phyloP scores from a whole-genome alignment of 2,329 filamentous ascomycete species.

The Botryotinia calthae region DNA sequence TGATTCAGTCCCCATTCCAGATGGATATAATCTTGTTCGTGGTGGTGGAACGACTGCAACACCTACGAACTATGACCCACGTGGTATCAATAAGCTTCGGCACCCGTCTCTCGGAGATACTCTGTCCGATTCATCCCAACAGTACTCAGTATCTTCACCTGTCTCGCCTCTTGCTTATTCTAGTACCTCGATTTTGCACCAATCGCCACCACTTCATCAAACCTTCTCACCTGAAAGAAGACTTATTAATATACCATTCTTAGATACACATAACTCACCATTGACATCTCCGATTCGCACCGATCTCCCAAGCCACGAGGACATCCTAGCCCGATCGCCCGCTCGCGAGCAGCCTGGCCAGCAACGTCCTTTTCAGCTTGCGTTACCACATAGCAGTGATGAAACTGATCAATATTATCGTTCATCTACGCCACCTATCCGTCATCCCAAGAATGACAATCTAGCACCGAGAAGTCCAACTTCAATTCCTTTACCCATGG shows the following conservation, averaged over 20 bases:
- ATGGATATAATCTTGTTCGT: conserved; percentile 35
- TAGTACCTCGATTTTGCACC: neutral
- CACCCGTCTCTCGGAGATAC: conserved; percentile 18
- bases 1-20: conserved; percentile 37
- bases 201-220: neutral
- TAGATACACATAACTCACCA: neutral
- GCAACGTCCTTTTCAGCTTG: conserved; percentile 37
- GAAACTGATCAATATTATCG: conserved; percentile 10
- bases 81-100: conserved; percentile 22
- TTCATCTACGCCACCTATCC: conserved; percentile 29
- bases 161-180: neutral
- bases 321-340: conserved; percentile 36
- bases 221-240: neutral
- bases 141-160: conserved; percentile 17
- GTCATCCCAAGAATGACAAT: conserved; percentile 13
- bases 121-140: conserved; percentile 22
- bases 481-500: neutral
- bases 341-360: conserved; percentile 32
- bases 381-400: conserved; percentile 30
- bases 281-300: conserved; percentile 19
- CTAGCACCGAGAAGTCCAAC: neutral
- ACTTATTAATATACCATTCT: neutral
- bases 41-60: conserved; percentile 32
- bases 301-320: conserved; percentile 31
- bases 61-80: conserved; percentile 34